These are phyloP conservation scores for Leersia perrieri DNA, from an alignment of 176 grass and related monocot species.

Conservation along the genomic window DNA sequence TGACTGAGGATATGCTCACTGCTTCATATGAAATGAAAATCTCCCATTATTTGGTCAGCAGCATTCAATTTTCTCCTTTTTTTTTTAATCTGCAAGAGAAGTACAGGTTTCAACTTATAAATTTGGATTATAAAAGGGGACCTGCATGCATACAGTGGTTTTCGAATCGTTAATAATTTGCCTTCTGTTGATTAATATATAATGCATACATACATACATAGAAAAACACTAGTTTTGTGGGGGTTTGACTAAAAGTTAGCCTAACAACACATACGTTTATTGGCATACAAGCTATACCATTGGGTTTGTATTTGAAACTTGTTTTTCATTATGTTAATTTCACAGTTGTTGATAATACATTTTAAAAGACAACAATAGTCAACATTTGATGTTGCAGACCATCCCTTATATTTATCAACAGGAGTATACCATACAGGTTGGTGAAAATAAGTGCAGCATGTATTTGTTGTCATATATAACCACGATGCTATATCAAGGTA, in stretches of 20 bases:
- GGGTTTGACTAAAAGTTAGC: not conserved
- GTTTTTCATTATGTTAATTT: too few relatives aligned
- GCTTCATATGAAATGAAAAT: slow-evolving; percentile 36
- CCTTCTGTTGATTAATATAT: not conserved
- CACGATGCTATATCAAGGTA: slow-evolving; percentile 1
- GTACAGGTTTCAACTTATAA: slow-evolving; percentile 23
- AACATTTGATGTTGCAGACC: not conserved
- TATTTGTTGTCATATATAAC: not conserved
- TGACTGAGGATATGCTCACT: not conserved
- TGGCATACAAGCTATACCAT: not conserved
- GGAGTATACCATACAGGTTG: not conserved
- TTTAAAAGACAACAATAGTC: not conserved
- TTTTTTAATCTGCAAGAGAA: slow-evolving; percentile 23
- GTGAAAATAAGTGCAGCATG: not conserved
- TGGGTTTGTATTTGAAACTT: too few relatives aligned
- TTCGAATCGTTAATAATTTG: not conserved
- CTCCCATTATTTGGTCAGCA: slow-evolving; percentile 29
- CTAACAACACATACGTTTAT: not conserved
- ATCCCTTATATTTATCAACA: not conserved
- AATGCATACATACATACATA: not conserved
- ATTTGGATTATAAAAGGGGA: not conserved
- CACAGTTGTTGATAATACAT: not conserved
- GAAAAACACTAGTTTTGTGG: not conserved
- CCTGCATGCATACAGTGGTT: not conserved
- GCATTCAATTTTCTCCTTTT: not conserved